A percentile compares a stretch with the other conserved stretches of the same genome.
Conservation (phyloP, 2,329 filamentous ascomycete species). For the Sclerotinia sclerotiorum region DNA sequence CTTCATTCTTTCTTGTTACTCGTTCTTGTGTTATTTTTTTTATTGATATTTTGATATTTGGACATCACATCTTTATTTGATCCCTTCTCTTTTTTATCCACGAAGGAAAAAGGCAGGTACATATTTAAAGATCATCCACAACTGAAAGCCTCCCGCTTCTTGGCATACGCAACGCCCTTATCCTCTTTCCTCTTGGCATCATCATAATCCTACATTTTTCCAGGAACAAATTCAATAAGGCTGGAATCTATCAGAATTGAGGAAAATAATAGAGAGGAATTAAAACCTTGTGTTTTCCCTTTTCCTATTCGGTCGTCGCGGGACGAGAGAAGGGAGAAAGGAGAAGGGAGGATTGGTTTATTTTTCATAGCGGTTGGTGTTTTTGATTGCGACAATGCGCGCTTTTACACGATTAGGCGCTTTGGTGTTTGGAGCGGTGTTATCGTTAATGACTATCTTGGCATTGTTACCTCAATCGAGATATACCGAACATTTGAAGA, state of each 20-base stretch:
- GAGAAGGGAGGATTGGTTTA: neutral
- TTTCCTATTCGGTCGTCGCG: neutral
- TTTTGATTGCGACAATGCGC: conserved; percentile 15
- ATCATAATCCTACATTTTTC: neutral
- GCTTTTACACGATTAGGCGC: conserved; percentile 30
- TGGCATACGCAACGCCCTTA: neutral
- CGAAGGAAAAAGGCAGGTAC: neutral
- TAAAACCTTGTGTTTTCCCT: neutral
- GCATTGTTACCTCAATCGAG: conserved; percentile 29
- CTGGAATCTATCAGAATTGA: conserved; percentile 8
- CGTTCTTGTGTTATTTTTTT: too few species aligned
- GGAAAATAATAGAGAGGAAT: too few species aligned
- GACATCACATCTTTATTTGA: too few species aligned
- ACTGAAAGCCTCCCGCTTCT: neutral
- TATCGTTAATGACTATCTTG: conserved; percentile 33
- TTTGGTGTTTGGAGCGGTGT: conserved; percentile 28
- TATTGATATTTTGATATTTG: too few species aligned
- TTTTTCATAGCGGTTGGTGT: neutral
- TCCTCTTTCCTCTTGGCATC: conserved; percentile 2
- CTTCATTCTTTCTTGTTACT: too few species aligned
- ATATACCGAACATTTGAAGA: conserved; percentile 31
- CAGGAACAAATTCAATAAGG: conserved; percentile 14
- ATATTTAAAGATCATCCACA: too few species aligned
- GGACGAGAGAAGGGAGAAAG: neutral
- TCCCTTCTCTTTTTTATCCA: too few species aligned